phyloP scores from a whole-genome alignment of 176 grass and related monocot species.

The Ampelocalamus luodianensis region DNA sequence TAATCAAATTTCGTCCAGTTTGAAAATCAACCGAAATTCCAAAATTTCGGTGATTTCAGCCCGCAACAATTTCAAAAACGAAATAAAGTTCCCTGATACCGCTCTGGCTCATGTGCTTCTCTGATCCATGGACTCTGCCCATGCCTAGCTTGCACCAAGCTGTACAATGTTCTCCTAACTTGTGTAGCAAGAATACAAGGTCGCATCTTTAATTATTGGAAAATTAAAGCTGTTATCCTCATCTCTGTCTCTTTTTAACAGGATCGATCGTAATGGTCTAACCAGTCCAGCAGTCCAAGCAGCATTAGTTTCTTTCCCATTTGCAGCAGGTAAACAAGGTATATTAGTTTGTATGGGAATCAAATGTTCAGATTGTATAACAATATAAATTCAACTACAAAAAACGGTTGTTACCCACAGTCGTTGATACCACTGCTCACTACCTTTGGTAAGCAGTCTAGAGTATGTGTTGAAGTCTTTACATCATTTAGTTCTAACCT shows the following conservation, averaged over 20 bases:
- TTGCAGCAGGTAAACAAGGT: not conserved
- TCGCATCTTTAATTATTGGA: not conserved
- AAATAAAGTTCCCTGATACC: no score
- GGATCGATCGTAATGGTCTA: not conserved
- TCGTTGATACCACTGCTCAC: no score
- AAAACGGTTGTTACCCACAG: not conserved
- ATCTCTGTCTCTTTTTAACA: not conserved
- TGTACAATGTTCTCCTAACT: slow-evolving; percentile 25
- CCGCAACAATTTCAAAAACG: no score
- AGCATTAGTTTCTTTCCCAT: not conserved
- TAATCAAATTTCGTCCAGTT: no score
- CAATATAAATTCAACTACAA: slow-evolving; percentile 18
- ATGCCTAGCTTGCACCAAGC: slow-evolving; percentile 40
- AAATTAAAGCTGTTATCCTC: not conserved
- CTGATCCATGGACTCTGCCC: slow-evolving; percentile 10
- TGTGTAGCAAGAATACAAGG: slow-evolving; percentile 38
- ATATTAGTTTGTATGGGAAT: not conserved
- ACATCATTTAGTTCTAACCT: no score
- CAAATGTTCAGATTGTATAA: not conserved
- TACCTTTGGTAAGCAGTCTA: no score
- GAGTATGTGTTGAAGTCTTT: no score
- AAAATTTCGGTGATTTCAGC: no score
- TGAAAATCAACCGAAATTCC: no score
- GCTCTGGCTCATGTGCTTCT: no score
- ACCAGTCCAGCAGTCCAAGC: not conserved